Percentiles rank a stretch among this genome's conserved stretches.
Evolutionary conservation across 1,139 yeast genomes (phyloP).

Genomic region (Candida freyschussii): DNA sequence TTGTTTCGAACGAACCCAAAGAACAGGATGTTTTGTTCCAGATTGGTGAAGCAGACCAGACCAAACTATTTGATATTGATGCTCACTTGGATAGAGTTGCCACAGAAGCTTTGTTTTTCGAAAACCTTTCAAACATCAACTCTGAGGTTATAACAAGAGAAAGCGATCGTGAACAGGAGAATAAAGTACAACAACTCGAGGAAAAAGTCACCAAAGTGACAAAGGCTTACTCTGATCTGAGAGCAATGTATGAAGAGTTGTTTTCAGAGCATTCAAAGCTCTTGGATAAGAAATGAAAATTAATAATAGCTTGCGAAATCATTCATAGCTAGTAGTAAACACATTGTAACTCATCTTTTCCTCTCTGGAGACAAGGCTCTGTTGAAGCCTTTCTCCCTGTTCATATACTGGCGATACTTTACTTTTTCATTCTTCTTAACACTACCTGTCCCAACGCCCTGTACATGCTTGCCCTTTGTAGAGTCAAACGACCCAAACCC

Average conservation of each 20-base stretch:
- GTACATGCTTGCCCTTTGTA: constrained; percentile 55
- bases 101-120: constrained; percentile 48
- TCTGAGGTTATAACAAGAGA: constrained; percentile 32
- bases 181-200: constrained; percentile 35
- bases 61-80: constrained; percentile 31
- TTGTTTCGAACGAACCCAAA: constrained; percentile 38
- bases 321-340: neutral
- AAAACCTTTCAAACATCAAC: constrained; percentile 35
- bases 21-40: constrained; percentile 51
- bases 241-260: constrained; percentile 57
- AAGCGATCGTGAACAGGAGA: constrained; percentile 19
- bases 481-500: constrained; percentile 60
- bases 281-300: constrained; percentile 22
- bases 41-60: constrained; percentile 28
- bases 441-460: constrained; percentile 46
- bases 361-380: constrained; percentile 51
- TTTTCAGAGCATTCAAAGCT: constrained; percentile 47
- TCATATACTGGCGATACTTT: constrained; percentile 64
- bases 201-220: constrained; percentile 46
- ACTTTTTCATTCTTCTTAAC: constrained; percentile 40
- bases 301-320: neutral
- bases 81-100: constrained; percentile 45
- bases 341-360: constrained; percentile 3
- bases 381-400: constrained; percentile 56
- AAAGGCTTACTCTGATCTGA: constrained; percentile 53